A percentile compares a stretch with the other conserved stretches of the same genome.
Conservation (phyloP, 495 filamentous ascomycete genomes). For the Aspergillus sclerotiicarbonarius region DNA sequence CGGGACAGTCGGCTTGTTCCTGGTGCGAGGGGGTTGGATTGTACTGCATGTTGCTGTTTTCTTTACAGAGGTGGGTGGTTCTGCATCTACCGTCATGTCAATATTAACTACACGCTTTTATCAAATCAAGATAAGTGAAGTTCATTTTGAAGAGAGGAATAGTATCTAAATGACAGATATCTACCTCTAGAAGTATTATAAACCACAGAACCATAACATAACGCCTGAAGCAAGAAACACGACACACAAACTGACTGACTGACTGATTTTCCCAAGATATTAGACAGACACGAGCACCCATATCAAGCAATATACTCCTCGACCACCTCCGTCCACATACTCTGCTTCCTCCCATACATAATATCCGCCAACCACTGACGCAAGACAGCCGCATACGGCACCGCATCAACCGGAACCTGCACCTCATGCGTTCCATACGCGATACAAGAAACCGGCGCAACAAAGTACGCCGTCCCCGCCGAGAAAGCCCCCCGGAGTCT, state of each 20-base stretch:
- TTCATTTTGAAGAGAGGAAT: too few species aligned
- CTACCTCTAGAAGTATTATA: too few species aligned
- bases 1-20: too few species aligned
- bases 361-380: constrained; percentile 3
- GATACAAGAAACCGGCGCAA: neutral
- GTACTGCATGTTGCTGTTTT: too few species aligned
- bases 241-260: neutral
- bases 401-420: neutral
- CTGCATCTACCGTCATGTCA: neutral
- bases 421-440: neutral
- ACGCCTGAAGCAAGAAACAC: too few species aligned
- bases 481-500: constrained; percentile 4
- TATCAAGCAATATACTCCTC: neutral
- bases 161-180: too few species aligned
- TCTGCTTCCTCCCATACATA: constrained; percentile 2
- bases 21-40: too few species aligned
- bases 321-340: constrained; percentile 3
- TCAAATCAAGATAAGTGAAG: too few species aligned
- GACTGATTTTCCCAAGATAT: neutral
- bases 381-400: neutral
- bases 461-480: neutral
- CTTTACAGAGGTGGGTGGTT: neutral
- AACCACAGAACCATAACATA: too few species aligned
- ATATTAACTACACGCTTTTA: too few species aligned
- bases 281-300: neutral